These are phyloP conservation scores for Globisporangium spiculum DNA, from an alignment of 352 stramenopile species.

Conservation along the genomic window DNA sequence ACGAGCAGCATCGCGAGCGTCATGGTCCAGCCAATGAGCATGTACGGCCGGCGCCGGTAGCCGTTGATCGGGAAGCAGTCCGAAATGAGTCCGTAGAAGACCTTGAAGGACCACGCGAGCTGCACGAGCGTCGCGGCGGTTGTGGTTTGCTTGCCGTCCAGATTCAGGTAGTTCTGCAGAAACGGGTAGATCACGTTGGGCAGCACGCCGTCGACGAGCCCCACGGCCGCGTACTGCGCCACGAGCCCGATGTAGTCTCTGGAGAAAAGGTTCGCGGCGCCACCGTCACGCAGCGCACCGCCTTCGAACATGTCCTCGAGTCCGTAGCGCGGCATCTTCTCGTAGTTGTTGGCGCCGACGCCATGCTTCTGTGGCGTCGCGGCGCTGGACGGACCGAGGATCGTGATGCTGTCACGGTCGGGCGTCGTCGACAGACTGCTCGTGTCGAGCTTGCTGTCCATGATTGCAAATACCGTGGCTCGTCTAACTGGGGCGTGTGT, in stretches of 20 bases:
- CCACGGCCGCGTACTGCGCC: slow-evolving; percentile 24
- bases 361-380: slow-evolving; percentile 10
- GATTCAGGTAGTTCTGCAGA: slow-evolving; percentile 40
- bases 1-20: slow-evolving; percentile 37
- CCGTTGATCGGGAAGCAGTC: slow-evolving; percentile 54
- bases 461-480: background rate
- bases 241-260: slow-evolving; percentile 24
- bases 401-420: slow-evolving; percentile 21
- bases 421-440: slow-evolving; percentile 12
- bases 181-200: slow-evolving; percentile 23
- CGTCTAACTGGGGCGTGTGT: background rate
- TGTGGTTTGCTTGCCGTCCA: slow-evolving; percentile 30
- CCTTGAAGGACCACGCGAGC: slow-evolving; percentile 52
- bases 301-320: slow-evolving; percentile 27
- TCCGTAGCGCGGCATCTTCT: slow-evolving; percentile 12
- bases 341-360: background rate
- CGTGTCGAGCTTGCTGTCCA: background rate
- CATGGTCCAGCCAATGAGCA: slow-evolving; percentile 51
- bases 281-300: slow-evolving; percentile 20
- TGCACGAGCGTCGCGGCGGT: slow-evolving; percentile 39
- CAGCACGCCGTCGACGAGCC: slow-evolving; percentile 23
- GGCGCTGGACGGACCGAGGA: slow-evolving; percentile 1
- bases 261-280: slow-evolving; percentile 14
- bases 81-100: slow-evolving; percentile 56
- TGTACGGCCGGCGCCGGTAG: slow-evolving; percentile 48